Percentiles rank a stretch among this genome's conserved stretches.
Conservation (phyloP, 352 stramenopile genomes). For the Phytophthora sp. region DNA sequence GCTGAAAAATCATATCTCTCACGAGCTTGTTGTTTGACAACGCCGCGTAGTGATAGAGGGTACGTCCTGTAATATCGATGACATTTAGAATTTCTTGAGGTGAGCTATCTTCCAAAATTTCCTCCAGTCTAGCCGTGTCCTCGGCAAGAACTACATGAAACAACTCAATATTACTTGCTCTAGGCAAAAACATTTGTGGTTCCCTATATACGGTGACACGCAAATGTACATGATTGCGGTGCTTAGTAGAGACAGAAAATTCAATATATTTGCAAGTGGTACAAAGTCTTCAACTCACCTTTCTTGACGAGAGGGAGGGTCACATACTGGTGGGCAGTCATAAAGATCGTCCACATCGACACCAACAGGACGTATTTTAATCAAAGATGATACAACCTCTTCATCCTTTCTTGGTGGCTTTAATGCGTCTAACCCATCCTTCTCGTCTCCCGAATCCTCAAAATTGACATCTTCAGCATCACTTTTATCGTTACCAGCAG, state of each 20-base stretch:
- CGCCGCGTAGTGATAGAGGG: constrained; percentile 59
- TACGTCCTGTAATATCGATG: constrained; percentile 33
- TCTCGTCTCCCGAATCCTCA: constrained; percentile 19
- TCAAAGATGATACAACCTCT: background rate
- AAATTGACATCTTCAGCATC: constrained; percentile 32
- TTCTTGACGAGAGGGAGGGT: background rate
- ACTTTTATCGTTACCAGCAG: constrained; percentile 5
- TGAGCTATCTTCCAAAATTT: constrained; percentile 23
- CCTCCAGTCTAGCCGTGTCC: constrained; percentile 29
- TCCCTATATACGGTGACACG: constrained; percentile 4
- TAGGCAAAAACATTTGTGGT: constrained; percentile 45
- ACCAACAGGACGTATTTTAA: background rate
- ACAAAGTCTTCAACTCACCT: constrained; percentile 11
- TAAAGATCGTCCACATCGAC: constrained; percentile 32
- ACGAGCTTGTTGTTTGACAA: constrained; percentile 26
- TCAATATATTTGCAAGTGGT: background rate
- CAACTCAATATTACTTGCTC: constrained; percentile 41
- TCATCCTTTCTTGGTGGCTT: background rate
- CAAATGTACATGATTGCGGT: too few species aligned
- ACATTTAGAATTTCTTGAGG: constrained; percentile 40
- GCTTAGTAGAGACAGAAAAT: background rate
- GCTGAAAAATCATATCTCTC: constrained; percentile 35
- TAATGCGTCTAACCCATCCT: background rate
- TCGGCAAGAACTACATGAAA: constrained; percentile 43
- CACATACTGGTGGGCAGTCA: constrained; percentile 10